Conservation (phyloP, 768 basidiomycete genomes). For the Cyclocybe cylindracea region DNA sequence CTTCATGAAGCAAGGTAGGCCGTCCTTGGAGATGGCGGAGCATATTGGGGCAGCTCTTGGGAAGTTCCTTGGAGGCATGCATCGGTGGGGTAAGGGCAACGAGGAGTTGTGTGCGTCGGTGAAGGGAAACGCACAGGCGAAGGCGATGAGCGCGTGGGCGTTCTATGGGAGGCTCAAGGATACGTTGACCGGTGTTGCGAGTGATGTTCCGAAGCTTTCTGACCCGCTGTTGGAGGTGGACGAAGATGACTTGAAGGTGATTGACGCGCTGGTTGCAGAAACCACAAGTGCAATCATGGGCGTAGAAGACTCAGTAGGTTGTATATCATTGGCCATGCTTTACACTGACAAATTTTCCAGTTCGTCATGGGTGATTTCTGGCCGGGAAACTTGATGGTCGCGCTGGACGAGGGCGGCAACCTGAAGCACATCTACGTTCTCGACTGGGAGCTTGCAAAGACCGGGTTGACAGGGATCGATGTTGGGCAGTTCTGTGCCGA, state of each 20-base stretch:
- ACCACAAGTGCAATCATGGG: conserved; percentile 22
- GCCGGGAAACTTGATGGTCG: conserved; percentile 68
- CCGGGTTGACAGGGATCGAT: conserved; percentile 58
- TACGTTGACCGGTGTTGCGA: conserved; percentile 32
- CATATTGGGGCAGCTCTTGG: conserved; percentile 57
- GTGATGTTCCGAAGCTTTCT: conserved; percentile 31
- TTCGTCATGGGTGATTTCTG: conserved; percentile 75
- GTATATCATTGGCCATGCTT: neutral
- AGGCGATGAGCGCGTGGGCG: conserved; percentile 36
- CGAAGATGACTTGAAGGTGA: conserved; percentile 31
- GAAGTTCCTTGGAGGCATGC: conserved; percentile 53
- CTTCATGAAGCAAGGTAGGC: conserved; percentile 32
- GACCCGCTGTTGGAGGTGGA: conserved; percentile 44
- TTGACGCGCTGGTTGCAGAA: conserved; percentile 23
- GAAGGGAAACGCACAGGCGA: conserved; percentile 39
- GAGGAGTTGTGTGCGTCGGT: conserved; percentile 30
- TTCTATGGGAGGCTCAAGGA: conserved; percentile 47
- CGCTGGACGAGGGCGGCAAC: conserved; percentile 27
- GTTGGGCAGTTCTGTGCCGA: conserved; percentile 69
- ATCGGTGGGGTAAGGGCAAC: conserved; percentile 44
- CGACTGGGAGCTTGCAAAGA: conserved; percentile 68
- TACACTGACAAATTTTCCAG: conserved; percentile 18
- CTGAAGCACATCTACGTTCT: conserved; percentile 48
- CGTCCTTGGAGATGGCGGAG: conserved; percentile 28
- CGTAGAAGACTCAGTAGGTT: conserved; percentile 29